Evolutionary conservation across 225 moss, liverwort and hornwort species (phyloP), one percentile per base, ranked within the genome.

Genomic region (Neckera pumila): DNA sequence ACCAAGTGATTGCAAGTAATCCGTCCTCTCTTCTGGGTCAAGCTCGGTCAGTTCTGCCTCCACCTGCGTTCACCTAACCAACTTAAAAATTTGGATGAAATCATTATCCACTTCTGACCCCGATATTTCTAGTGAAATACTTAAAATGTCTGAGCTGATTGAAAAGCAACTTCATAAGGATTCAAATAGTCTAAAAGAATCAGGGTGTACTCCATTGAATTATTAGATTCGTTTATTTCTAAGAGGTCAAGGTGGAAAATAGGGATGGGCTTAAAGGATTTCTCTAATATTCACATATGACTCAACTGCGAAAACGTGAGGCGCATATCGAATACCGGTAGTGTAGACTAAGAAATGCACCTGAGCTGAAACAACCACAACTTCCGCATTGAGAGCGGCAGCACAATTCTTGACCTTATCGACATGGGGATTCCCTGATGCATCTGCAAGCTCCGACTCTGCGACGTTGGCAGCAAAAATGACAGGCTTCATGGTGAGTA

Each of bases 401-500:
- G 98, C 98, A 73, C 95, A 95, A 79, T 91, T 89, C 83, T 87
- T 94, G 22, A 99, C 98, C 89, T 93, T 92, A 27, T 91, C 90
- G 51, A 99, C 98, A 85, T 96, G 96, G 18, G 92, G 89, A 83
- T 97, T 99, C 53, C 92, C 91, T 49, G 95, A 95, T 62, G 95
- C 88, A 91, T 99, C 96, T 43, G 96, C 97, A 49, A 99, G 93
- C 69, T 99, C 97, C 60, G 93, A 87, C 85, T 99, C 98, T 12
- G 96, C 94, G 60, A 99, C 98, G 90, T 99, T 99, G 83, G 97
- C 98, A 82, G 97, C 98, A 86, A 97, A 97, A 64, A 99, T 96
- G 80, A 97, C 92, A 53, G 98, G 98, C 82, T 99, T 99, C 98
- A 99, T 99, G n/a, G 98, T 97, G 62, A 99, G 95, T 89, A 99